Conservation (phyloP, 106 monocot species). For the Platanthera guangdongensis region DNA sequence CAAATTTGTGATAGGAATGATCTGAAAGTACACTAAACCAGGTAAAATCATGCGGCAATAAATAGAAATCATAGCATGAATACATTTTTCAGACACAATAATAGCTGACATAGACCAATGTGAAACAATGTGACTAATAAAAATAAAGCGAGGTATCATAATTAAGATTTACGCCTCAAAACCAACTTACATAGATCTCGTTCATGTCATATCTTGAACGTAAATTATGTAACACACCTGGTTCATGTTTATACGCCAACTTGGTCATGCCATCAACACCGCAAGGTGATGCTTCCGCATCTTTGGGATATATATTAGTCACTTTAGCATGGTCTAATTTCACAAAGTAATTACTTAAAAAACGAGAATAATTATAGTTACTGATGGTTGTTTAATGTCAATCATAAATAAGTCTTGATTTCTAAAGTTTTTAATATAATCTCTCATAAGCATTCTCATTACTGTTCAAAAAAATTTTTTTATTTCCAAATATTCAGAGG, state of each 20-base stretch:
- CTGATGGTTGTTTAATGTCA: neutral
- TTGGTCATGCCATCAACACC: no score
- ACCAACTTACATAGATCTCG: no score
- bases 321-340: neutral
- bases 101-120: neutral
- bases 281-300: no score
- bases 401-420: neutral
- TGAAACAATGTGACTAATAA: neutral
- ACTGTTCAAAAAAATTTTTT: neutral
- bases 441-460: neutral
- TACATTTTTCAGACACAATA: neutral
- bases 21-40: neutral
- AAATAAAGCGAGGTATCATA: no score
- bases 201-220: no score
- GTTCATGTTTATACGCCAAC: no score
- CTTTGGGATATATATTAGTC: no score
- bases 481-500: constrained; percentile 42
- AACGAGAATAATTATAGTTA: neutral
- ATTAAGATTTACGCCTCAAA: no score
- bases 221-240: no score
- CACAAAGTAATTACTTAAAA: neutral
- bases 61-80: neutral
- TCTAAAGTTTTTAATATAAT: neutral
- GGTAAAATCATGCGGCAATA: neutral
- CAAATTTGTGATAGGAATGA: no score